These are phyloP conservation scores for Lippia alba DNA, from an alignment of 305 asterid genomes.

Conservation along the genomic window DNA sequence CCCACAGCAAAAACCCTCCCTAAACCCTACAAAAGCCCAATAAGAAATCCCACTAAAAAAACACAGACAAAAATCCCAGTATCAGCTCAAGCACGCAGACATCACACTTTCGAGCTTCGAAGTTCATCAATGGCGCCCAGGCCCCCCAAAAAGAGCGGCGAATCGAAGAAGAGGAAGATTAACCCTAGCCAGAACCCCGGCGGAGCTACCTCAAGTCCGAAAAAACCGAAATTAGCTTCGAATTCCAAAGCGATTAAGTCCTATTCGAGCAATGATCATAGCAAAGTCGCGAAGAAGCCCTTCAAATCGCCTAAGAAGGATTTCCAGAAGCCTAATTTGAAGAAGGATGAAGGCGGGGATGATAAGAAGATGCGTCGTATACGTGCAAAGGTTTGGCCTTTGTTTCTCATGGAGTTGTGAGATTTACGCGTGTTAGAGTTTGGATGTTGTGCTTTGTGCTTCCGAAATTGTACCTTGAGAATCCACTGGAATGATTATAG, in stretches of 20 bases:
- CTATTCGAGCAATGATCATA: slow-evolving; percentile 40
- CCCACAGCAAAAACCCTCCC: slow-evolving; percentile 38
- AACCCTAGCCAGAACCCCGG: slow-evolving; percentile 40
- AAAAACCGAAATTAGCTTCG: slow-evolving; percentile 52
- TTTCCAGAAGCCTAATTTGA: slow-evolving; percentile 36
- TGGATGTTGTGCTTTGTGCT: background rate
- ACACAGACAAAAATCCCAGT: background rate
- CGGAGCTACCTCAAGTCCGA: slow-evolving; percentile 37
- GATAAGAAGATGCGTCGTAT: slow-evolving; percentile 61
- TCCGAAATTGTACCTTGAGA: slow-evolving; percentile 3
- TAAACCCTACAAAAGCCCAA: slow-evolving; percentile 25
- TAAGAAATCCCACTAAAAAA: slow-evolving; percentile 13
- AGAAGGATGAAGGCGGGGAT: slow-evolving; percentile 46
- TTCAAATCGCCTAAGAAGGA: slow-evolving; percentile 40
- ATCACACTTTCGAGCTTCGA: slow-evolving; percentile 30
- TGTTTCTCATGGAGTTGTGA: background rate
- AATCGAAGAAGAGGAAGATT: slow-evolving; percentile 67
- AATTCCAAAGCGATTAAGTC: slow-evolving; percentile 51
- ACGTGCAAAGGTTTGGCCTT: slow-evolving; percentile 63
- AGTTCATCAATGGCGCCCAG: slow-evolving; percentile 66
- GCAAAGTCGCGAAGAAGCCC: slow-evolving; percentile 43
- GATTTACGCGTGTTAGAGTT: background rate
- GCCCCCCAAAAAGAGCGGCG: slow-evolving; percentile 45
- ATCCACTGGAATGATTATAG: background rate
- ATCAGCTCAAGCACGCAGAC: slow-evolving; percentile 10